Evolutionary conservation across 2,329 filamentous ascomycete species (phyloP).

Genomic region (Drechslerella stenobrocha): DNA sequence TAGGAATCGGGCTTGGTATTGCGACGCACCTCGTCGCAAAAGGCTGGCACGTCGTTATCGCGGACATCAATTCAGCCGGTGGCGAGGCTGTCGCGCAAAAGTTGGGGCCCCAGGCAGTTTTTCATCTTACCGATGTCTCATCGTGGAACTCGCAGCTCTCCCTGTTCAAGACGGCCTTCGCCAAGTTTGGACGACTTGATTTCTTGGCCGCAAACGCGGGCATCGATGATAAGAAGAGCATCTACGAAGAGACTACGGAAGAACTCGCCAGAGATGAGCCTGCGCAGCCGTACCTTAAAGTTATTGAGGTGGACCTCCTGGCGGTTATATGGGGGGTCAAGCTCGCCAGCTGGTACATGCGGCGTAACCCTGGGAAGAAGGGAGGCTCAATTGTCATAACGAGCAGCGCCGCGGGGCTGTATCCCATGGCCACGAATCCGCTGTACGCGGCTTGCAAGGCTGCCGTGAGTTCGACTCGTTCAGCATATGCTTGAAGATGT

Average conservation of each 20-base stretch:
- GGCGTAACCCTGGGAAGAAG: conserved; percentile 54
- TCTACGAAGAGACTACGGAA: conserved; percentile 54
- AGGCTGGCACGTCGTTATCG: conserved; percentile 57
- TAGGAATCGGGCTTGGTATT: conserved; percentile 57
- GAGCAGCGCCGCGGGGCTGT: conserved; percentile 55
- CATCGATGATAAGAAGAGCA: conserved; percentile 55
- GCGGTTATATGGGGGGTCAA: conserved; percentile 57
- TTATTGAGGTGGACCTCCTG: conserved; percentile 57
- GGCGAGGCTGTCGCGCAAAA: conserved; percentile 24
- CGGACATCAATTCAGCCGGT: conserved; percentile 56
- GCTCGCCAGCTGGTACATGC: conserved; percentile 57
- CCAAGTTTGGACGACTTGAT: conserved; percentile 57
- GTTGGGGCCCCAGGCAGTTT: conserved; percentile 29
- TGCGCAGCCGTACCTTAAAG: conserved; percentile 55
- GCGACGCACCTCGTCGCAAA: conserved; percentile 57
- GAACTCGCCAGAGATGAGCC: conserved; percentile 54
- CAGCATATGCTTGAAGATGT: too few relatives aligned
- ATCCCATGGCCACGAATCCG: conserved; percentile 50
- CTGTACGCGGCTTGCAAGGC: conserved; percentile 37
- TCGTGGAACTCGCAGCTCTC: conserved; percentile 56
- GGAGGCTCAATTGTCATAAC: conserved; percentile 57
- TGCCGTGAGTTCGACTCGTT: conserved; percentile 20
- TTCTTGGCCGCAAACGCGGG: conserved; percentile 58
- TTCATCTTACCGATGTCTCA: conserved; percentile 55
- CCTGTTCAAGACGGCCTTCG: conserved; percentile 56